phyloP scores from a whole-genome alignment of 129 eudicot species.

The Arctium minus region DNA sequence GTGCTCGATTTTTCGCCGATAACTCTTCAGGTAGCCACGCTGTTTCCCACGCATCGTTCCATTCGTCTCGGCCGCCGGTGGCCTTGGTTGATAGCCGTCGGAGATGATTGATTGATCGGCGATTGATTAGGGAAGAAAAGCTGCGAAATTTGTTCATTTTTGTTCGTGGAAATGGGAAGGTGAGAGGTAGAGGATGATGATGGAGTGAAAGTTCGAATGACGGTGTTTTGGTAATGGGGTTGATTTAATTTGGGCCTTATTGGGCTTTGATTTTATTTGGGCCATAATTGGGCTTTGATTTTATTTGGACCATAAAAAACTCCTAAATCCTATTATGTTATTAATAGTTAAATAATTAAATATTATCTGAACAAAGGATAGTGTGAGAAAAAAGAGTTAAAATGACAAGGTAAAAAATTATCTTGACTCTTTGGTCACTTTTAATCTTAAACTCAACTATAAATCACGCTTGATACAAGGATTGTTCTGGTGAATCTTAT shows the following conservation, averaged over 20 bases:
- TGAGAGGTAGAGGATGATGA: background rate
- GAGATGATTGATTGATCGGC: constrained; percentile 1
- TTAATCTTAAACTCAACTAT: too few species aligned
- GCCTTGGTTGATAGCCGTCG: constrained; percentile 36
- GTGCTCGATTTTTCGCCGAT: constrained; percentile 53
- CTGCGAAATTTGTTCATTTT: background rate
- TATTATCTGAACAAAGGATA: too few species aligned
- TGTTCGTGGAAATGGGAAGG: background rate
- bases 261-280: background rate
- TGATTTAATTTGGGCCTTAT: background rate
- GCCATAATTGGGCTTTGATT: too few species aligned
- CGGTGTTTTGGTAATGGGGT: background rate
- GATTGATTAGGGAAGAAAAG: constrained; percentile 15
- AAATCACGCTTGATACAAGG: too few species aligned
- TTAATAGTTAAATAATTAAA: too few species aligned
- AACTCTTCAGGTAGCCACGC: constrained; percentile 92
- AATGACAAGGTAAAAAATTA: too few species aligned
- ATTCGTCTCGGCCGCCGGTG: constrained; percentile 45
- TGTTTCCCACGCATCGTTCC: constrained; percentile 95
- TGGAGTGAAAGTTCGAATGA: background rate
- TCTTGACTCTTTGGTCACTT: too few species aligned
- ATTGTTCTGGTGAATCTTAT: too few species aligned
- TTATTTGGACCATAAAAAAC: too few species aligned
- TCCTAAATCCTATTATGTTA: too few species aligned
- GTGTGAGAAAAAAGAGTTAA: too few species aligned